These are phyloP conservation scores for Lasiodiplodia hormozganensis DNA, from an alignment of 2,329 filamentous ascomycete species.

Conservation along the genomic window DNA sequence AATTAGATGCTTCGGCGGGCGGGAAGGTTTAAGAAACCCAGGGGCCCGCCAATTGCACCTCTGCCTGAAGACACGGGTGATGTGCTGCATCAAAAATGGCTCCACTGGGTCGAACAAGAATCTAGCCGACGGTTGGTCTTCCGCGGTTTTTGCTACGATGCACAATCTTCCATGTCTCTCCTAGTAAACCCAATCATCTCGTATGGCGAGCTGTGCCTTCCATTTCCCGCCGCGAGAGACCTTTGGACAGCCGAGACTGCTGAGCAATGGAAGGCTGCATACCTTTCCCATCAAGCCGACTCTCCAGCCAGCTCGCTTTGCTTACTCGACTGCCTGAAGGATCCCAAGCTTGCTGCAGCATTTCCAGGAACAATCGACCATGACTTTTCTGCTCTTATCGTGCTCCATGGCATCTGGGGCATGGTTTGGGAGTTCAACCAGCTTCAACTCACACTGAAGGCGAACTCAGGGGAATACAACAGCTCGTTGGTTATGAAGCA, in stretches of 20 bases:
- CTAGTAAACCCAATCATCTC: conserved; percentile 70
- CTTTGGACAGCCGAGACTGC: conserved; percentile 72
- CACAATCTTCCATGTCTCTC: conserved; percentile 71
- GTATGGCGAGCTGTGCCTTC: conserved; percentile 71
- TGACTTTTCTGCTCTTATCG: conserved; percentile 3
- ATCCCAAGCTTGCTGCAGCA: conserved; percentile 60
- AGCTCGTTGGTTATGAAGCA: conserved; percentile 44
- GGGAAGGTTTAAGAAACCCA: conserved; percentile 65
- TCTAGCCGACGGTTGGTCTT: conserved; percentile 73
- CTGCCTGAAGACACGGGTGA: conserved; percentile 62
- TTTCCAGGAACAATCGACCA: conserved; percentile 61
- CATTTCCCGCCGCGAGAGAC: conserved; percentile 66
- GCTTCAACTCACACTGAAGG: conserved; percentile 32
- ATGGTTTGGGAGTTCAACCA: conserved; percentile 28
- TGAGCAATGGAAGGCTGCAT: conserved; percentile 68
- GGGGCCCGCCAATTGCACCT: conserved; percentile 60
- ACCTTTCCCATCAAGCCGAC: conserved; percentile 51
- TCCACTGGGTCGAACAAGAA: conserved; percentile 68
- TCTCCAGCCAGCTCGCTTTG: not conserved
- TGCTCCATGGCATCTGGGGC: conserved; percentile 25
- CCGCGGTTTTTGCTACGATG: conserved; percentile 69
- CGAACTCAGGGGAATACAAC: conserved; percentile 2
- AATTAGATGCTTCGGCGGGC: conserved; percentile 58
- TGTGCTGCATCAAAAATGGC: conserved; percentile 69
- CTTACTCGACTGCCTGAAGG: conserved; percentile 34